A percentile compares a stretch with the other conserved stretches of the same genome.
Evolutionary conservation across 2,329 filamentous ascomycete species (phyloP).

Genomic region (Alternaria hordeiaustralica): DNA sequence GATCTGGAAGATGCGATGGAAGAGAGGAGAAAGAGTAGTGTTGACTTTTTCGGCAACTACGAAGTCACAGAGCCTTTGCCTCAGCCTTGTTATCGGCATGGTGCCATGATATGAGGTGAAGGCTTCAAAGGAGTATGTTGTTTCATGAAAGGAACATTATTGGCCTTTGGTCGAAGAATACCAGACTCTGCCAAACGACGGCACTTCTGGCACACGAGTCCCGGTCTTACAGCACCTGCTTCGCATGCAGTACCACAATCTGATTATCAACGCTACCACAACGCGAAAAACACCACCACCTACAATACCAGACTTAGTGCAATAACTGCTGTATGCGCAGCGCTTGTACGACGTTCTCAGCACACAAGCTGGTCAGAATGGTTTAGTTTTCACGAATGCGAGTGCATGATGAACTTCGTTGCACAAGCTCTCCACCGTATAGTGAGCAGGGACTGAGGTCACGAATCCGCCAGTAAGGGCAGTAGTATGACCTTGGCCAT

Average conservation of each 20-base stretch:
- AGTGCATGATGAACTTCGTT: background rate
- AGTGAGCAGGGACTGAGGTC: background rate
- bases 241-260: background rate
- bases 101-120: constrained; percentile 38
- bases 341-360: background rate
- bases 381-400: background rate
- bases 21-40: constrained; percentile 33
- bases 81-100: constrained; percentile 38
- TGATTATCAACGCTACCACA: background rate
- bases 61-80: constrained; percentile 43
- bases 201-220: background rate
- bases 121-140: background rate
- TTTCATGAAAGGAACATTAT: background rate
- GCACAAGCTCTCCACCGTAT: background rate
- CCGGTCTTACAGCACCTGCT: background rate
- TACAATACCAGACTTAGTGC: background rate
- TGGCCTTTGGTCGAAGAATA: background rate
- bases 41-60: constrained; percentile 47
- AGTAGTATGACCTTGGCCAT: background rate
- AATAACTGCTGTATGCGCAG: background rate
- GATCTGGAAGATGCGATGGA: constrained; percentile 44
- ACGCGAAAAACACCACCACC: background rate
- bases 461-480: background rate
- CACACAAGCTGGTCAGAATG: background rate
- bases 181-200: background rate